Base-by-base conservation (phyloP, 2,329 filamentous ascomycete species). In the Orbilia brochopaga region DNA sequence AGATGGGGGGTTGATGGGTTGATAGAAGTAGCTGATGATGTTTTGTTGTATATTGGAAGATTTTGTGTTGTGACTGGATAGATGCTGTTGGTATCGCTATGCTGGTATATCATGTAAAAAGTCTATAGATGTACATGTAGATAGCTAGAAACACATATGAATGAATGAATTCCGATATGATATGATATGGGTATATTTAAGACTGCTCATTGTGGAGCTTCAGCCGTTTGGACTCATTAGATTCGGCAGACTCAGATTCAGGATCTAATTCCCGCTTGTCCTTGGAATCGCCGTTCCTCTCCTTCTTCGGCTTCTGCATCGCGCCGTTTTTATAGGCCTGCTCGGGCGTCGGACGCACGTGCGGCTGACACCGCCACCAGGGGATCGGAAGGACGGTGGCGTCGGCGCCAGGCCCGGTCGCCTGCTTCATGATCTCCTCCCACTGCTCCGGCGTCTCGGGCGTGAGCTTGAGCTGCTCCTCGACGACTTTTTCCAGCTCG, bases 271-370 rank as follows among this genome's bases (percentile, higher is more conserved):
- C 82, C 77, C 81, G 82, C 77, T 80, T 82, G 32, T 85, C 83
- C 78, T 63, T 63, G 17, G 57, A 44, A 17, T 30, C 17, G 40
- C 54, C 65, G 75, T 77, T 78, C 77, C 79, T 80, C 69, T 81
- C 80, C 76, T 92, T 92, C 79, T 96, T 83, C 1, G 90, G 88
- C 0, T 92, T 92, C 78, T 91, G 92, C 73, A 88, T 88, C 23
- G 66, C 66, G 8, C 66, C 66, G 17, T 74, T 78, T 2, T 59
- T 74, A 48, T 69, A 77, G 57, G 73, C 76, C 30, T 73, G 61
- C 52, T 65, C 48, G 4, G 60, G 69, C 2, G 69, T 61, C 2
- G 66, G 73, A 0, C 73, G 52, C 17, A 73, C 66, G 24, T 76
- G 74, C 6, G 76, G 76, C 37, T 77, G 76, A 35, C 76, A 77